Base-by-base conservation (phyloP, 1,284 basidiomycete genomes). In the Uromyces viciae-fabae region DNA sequence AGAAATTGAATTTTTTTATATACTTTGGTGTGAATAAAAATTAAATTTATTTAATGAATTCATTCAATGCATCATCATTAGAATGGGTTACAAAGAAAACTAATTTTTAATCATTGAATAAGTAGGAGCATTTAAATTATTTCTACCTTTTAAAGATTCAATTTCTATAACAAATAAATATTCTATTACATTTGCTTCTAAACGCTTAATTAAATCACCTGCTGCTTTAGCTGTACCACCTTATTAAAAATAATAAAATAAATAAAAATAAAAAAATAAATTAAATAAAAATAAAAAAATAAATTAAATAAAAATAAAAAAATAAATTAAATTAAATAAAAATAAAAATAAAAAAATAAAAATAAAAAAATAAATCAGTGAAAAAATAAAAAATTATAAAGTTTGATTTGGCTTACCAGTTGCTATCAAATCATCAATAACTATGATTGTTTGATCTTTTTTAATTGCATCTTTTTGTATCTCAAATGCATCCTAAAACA, bases 351-450 rank as follows among this genome's bases (percentile, higher is more conserved):
- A 49, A 49, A 49, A 22, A 49, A 11, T 49, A 49, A 49, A 49
- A 49, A 11, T 49, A 11, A 49, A 11, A 49, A 49, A 49, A 49
- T n/a, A n/a, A n/a, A n/a, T n/a, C n/a, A n/a, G 56, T 58, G n/a
- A 1, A 22, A 28, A 58, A 22, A 49, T 22, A 49, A 49, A 22
- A 58, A 58, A 58, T 28, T 15, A 22, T 58, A 58, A 22, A 5
- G 52, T 8, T 9, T 2, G 22, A 58, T 58, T 31, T 38, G 33
- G 82, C 88, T 33, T 82, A 92, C 95, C 95, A 60, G 97, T 99
- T 0, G 97, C 97, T 83, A 99, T 95, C 52, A 99, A 89, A 87
- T 99, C 97, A 86, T 99, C 97, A 42, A 99, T 89, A 68, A 99
- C 89, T 56, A 99, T 87, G 40, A 95, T 94, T 80, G 88, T 93